A percentile compares a stretch with the other conserved stretches of the same genome.
These are phyloP conservation scores for Nicotiana otophora DNA, from an alignment of 257 asterid genomes.

Conservation along the genomic window DNA sequence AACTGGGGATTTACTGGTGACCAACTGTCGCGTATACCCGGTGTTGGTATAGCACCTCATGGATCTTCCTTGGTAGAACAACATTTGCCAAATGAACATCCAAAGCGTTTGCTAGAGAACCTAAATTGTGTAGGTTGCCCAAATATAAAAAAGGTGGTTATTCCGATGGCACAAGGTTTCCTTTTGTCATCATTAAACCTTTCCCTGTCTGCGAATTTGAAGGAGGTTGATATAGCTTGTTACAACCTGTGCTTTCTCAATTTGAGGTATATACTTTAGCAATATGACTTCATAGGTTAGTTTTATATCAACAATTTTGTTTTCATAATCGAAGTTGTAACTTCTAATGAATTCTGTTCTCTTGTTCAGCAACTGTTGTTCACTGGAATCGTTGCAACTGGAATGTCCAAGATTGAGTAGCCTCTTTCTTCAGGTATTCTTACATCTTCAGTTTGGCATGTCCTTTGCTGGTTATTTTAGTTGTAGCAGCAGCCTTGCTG, in stretches of 20 bases:
- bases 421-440: conserved; percentile 91
- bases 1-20: conserved; percentile 60
- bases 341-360: conserved; percentile 3
- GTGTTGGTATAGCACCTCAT: conserved; percentile 16
- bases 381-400: conserved; percentile 83
- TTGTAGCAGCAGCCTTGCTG: not conserved
- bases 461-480: not conserved
- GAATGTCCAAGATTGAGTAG: conserved; percentile 84
- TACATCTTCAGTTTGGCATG: not conserved
- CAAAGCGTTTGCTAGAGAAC: conserved; percentile 62
- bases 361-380: conserved; percentile 69
- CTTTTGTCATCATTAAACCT: conserved; percentile 74
- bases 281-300: not conserved
- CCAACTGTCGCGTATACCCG: conserved; percentile 23
- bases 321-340: conserved; percentile 10
- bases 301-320: not conserved
- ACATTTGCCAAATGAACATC: conserved; percentile 24
- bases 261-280: conserved; percentile 58
- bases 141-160: conserved; percentile 79
- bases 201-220: conserved; percentile 77
- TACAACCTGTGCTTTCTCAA: conserved; percentile 69
- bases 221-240: conserved; percentile 90
- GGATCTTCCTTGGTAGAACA: conserved; percentile 18
- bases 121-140: conserved; percentile 97
- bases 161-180: conserved; percentile 72